These are phyloP conservation scores for Apiosordaria backusii DNA, from an alignment of 495 filamentous ascomycete genomes.

Conservation along the genomic window DNA sequence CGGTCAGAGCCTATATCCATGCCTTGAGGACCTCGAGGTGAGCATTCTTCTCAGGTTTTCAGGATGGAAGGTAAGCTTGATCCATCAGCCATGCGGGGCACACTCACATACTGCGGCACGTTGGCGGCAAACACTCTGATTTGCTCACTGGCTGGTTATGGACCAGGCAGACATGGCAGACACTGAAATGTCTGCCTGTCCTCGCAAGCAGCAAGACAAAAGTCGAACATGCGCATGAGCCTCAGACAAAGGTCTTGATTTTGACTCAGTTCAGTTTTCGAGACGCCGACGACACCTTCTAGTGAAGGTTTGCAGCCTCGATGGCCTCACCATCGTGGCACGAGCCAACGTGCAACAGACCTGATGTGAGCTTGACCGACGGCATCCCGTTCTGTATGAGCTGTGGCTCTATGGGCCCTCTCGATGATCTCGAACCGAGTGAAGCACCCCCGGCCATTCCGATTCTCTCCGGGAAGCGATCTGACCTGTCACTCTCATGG, in stretches of 20 bases:
- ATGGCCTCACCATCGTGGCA: conserved; percentile 17
- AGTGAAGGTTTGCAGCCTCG: background rate
- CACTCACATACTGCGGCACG: too few species aligned
- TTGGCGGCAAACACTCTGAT: background rate
- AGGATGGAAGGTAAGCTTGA: background rate
- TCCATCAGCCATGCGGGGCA: background rate
- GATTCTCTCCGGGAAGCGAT: conserved; percentile 9
- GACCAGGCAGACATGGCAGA: background rate
- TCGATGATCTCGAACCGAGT: conserved; percentile 14
- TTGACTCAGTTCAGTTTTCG: background rate
- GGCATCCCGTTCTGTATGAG: conserved; percentile 22
- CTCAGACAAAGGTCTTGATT: conserved; percentile 2
- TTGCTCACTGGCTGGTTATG: background rate
- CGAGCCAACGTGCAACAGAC: conserved; percentile 16
- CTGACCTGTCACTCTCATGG: conserved; percentile 13
- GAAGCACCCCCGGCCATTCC: conserved; percentile 16
- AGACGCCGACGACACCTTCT: background rate
- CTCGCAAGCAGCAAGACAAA: background rate
- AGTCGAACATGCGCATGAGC: conserved; percentile 1
- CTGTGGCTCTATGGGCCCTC: conserved; percentile 20
- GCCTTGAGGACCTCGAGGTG: background rate
- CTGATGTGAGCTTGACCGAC: conserved; percentile 18
- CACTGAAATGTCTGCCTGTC: background rate
- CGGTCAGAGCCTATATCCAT: background rate
- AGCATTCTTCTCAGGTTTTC: too few species aligned